Percentiles rank a stretch among this genome's conserved stretches.
These are phyloP conservation scores for Didymosphaeria variabile DNA, from an alignment of 2,329 filamentous ascomycete genomes.

Conservation along the genomic window DNA sequence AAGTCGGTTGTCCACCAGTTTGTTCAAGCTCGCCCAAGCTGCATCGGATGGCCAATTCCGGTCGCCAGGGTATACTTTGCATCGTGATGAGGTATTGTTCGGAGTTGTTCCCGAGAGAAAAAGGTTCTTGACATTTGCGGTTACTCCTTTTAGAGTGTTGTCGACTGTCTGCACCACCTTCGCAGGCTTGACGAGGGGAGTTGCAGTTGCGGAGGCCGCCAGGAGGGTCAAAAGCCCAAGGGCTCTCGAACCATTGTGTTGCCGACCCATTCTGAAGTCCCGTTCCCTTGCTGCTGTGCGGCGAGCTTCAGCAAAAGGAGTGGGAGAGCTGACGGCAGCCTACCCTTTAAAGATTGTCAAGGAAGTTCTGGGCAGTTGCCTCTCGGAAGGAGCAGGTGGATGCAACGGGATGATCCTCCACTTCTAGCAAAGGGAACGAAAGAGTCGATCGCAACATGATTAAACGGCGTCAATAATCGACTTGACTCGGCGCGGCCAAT, in stretches of 20 bases:
- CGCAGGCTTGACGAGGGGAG: constrained; percentile 25
- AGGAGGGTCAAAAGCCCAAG: constrained; percentile 36
- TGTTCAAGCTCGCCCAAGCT: constrained; percentile 59
- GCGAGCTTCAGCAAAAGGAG: constrained; percentile 7
- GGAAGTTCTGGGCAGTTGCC: not conserved
- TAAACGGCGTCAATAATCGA: constrained; percentile 6
- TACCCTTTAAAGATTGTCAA: constrained; percentile 8
- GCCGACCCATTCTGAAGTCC: constrained; percentile 15
- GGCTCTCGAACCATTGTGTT: constrained; percentile 23
- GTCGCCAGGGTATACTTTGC: constrained; percentile 60
- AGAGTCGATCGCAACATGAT: constrained; percentile 7
- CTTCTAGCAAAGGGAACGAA: not conserved
- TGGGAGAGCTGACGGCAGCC: constrained; percentile 9
- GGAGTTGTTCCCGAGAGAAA: constrained; percentile 27
- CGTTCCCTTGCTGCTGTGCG: constrained; percentile 9
- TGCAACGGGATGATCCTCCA: not conserved
- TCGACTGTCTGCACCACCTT: constrained; percentile 20
- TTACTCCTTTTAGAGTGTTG: constrained; percentile 31
- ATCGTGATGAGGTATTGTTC: constrained; percentile 39
- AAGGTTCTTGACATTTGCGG: constrained; percentile 29
- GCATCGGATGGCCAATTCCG: constrained; percentile 58
- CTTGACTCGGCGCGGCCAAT: constrained; percentile 7
- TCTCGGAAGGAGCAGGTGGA: constrained; percentile 1
- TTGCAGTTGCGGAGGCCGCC: constrained; percentile 32
- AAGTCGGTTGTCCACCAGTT: constrained; percentile 38